phyloP scores from a whole-genome alignment of 164 flowering plant genomes.

The Berberis vulgaris region DNA sequence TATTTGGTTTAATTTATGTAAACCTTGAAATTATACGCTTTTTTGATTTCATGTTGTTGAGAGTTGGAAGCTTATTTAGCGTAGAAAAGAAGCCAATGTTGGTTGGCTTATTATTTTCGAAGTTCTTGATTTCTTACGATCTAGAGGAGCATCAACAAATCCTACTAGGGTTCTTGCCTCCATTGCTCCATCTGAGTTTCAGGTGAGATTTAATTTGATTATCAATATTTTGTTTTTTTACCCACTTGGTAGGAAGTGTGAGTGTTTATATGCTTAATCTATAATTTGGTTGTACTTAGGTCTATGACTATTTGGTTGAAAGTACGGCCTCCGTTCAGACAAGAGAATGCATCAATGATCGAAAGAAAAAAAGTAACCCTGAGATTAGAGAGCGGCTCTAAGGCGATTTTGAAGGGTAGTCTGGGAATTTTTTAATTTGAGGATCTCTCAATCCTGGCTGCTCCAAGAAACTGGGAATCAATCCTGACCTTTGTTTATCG shows the following conservation, averaged over 20 bases:
- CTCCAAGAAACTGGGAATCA: no score
- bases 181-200: not conserved
- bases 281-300: not conserved
- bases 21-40: no score
- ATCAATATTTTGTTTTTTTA: not conserved
- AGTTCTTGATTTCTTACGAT: not conserved
- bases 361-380: no score
- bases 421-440: no score
- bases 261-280: not conserved
- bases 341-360: not conserved
- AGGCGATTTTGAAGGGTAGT: no score
- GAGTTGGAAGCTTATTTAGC: no score
- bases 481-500: no score
- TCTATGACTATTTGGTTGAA: not conserved
- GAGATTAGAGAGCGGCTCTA: no score
- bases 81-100: not conserved
- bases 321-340: not conserved
- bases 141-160: not conserved
- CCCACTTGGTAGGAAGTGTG: not conserved
- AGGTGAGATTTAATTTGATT: not conserved
- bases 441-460: no score
- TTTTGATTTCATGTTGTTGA: no score
- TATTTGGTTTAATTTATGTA: no score
- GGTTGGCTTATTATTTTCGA: not conserved
- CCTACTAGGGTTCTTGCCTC: not conserved